Conservation (phyloP, 2,329 filamentous ascomycete genomes). For the Lomentospora prolificans region DNA sequence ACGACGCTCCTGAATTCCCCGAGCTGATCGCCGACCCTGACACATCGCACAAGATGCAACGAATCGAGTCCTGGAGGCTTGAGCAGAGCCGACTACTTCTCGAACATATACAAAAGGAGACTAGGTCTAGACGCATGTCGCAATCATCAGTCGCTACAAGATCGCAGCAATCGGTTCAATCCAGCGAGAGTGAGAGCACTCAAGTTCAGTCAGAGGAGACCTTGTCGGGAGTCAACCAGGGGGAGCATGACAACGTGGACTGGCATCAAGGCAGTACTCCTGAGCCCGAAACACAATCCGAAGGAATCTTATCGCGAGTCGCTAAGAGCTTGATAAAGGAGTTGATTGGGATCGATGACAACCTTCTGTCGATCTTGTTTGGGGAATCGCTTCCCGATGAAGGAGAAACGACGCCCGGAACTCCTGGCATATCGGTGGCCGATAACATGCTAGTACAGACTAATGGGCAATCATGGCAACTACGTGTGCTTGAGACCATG, state of each 20-base stretch:
- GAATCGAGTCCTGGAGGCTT: constrained; percentile 85
- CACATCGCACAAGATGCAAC: constrained; percentile 54
- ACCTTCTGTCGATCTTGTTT: constrained; percentile 73
- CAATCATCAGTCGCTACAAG: constrained; percentile 32
- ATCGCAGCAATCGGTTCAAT: background rate
- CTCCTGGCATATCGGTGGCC: constrained; percentile 8
- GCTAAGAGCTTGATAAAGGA: constrained; percentile 82
- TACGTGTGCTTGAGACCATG: constrained; percentile 71
- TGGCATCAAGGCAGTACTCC: constrained; percentile 43
- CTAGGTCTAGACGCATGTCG: constrained; percentile 56
- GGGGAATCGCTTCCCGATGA: constrained; percentile 37
- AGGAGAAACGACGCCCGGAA: constrained; percentile 10
- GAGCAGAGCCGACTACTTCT: constrained; percentile 81
- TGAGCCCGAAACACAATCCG: constrained; percentile 38
- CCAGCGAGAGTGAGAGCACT: background rate
- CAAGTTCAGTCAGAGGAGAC: constrained; percentile 21
- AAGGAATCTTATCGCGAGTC: constrained; percentile 70
- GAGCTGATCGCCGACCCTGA: constrained; percentile 43
- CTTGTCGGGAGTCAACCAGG: background rate
- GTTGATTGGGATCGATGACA: constrained; percentile 83
- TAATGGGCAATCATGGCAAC: constrained; percentile 54
- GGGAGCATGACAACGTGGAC: constrained; percentile 24
- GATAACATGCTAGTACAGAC: constrained; percentile 19
- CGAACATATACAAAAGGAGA: constrained; percentile 84
- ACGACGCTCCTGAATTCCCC: constrained; percentile 42